Base-by-base conservation (phyloP, 139 green algal species). In the Desmodesmus armatus region DNA sequence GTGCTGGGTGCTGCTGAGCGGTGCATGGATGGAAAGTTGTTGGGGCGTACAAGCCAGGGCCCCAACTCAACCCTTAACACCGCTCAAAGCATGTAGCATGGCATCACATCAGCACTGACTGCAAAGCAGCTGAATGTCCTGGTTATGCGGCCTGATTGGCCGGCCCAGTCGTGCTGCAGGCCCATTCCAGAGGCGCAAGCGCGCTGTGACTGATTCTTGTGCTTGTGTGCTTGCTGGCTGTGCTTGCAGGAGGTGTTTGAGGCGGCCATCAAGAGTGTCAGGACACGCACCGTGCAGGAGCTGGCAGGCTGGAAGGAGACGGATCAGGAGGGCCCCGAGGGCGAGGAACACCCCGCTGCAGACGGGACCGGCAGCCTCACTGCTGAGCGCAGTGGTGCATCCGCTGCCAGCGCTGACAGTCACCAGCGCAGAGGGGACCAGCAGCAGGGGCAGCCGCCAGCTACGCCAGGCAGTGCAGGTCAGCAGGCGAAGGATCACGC, bases 171-270 rank as follows among this genome's bases (percentile, higher is more conserved):
- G n/a, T n/a, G n/a, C n/a, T n/a, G n/a, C n/a, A n/a, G n/a, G n/a
- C n/a, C n/a, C n/a, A n/a, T n/a, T n/a, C n/a, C n/a, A n/a, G n/a
- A n/a, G n/a, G n/a, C n/a, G n/a, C n/a, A n/a, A n/a, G n/a, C n/a
- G n/a, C n/a, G n/a, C n/a, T n/a, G n/a, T n/a, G n/a, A n/a, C n/a
- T n/a, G n/a, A n/a, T n/a, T n/a, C n/a, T n/a, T n/a, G n/a, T n/a
- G n/a, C n/a, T n/a, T n/a, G n/a, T n/a, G n/a, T n/a, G n/a, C n/a
- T n/a, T n/a, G n/a, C n/a, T n/a, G n/a, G n/a, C n/a, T n/a, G n/a
- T n/a, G 13, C 19, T 13, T 79, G 39, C 88, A 92, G 89, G 89
- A 87, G 74, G 66, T 40, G 19, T 88, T 92, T 49, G 80, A 89
- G 76, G 82, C 60, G 31, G 87, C 85, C 3, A 93, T 93, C 73